These are phyloP conservation scores for Laguncularia racemosa DNA, from an alignment of 345 rosid genomes.

Conservation along the genomic window DNA sequence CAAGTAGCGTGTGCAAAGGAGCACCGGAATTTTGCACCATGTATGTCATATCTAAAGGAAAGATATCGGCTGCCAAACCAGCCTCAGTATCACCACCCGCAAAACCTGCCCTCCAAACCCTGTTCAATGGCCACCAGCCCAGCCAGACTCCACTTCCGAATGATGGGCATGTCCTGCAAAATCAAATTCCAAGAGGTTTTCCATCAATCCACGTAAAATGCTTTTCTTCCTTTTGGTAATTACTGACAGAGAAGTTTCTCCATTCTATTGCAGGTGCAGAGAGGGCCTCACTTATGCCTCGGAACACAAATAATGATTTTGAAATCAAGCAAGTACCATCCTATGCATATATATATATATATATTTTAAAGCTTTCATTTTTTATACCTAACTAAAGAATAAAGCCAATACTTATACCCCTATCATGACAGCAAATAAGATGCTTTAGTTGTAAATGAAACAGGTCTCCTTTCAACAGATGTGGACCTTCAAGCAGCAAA, in stretches of 20 bases:
- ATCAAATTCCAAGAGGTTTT: conserved; percentile 24
- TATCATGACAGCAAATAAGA: background rate
- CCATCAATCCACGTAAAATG: background rate
- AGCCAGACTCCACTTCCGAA: background rate
- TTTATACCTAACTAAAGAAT: conserved; percentile 1
- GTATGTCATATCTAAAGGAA: conserved; percentile 62
- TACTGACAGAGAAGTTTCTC: conserved; percentile 1
- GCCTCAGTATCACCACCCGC: conserved; percentile 37
- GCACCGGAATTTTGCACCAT: conserved; percentile 70
- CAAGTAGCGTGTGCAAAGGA: conserved; percentile 44
- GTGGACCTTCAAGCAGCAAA: conserved; percentile 16
- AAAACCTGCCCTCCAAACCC: conserved; percentile 11
- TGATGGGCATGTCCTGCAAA: conserved; percentile 4
- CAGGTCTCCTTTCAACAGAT: conserved; percentile 62
- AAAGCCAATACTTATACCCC: background rate
- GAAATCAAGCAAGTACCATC: conserved; percentile 25
- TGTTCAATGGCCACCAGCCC: conserved; percentile 7
- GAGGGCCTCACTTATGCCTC: conserved; percentile 13
- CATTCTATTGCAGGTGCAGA: conserved; percentile 12
- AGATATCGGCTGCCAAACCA: conserved; percentile 44
- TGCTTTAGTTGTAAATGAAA: conserved; percentile 1
- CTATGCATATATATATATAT: no score
- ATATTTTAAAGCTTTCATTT: background rate
- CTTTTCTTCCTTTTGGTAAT: background rate
- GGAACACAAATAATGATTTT: conserved; percentile 21